These are phyloP conservation scores for Sugiyamaella qingdaonensis DNA, from an alignment of 805 yeast genomes.

Conservation along the genomic window DNA sequence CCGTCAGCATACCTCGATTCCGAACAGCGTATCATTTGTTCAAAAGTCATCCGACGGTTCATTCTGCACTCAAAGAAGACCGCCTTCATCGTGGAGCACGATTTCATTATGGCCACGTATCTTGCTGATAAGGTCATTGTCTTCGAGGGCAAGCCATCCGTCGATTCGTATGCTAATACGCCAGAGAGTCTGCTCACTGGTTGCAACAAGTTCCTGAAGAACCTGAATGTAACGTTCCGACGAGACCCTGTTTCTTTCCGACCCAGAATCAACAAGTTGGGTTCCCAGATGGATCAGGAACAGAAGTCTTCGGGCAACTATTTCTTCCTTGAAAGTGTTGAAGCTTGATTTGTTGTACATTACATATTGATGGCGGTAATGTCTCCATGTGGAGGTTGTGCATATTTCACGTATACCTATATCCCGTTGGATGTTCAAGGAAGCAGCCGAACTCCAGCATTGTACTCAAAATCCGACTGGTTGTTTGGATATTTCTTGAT, in stretches of 20 bases:
- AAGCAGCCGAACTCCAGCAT: too few relatives aligned
- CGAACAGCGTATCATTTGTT: constrained; percentile 98
- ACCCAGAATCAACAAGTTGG: constrained; percentile 97
- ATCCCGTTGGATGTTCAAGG: too few relatives aligned
- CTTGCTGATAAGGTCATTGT: constrained; percentile 98
- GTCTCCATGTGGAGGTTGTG: background rate
- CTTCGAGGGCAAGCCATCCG: constrained; percentile 92
- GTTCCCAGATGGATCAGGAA: constrained; percentile 98
- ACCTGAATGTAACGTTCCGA: constrained; percentile 95
- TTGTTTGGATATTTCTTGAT: too few relatives aligned
- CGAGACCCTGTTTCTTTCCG: constrained; percentile 98
- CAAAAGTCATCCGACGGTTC: constrained; percentile 96
- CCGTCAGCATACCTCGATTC: constrained; percentile 99
- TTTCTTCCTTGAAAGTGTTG: constrained; percentile 74
- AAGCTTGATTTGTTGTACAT: constrained; percentile 8
- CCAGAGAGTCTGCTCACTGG: constrained; percentile 96
- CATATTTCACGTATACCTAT: too few relatives aligned
- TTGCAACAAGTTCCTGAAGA: constrained; percentile 94
- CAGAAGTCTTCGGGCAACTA: constrained; percentile 90
- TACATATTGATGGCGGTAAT: background rate
- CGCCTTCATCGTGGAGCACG: constrained; percentile 99
- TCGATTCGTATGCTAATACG: constrained; percentile 74
- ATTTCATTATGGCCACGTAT: constrained; percentile 99
- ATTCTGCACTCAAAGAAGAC: constrained; percentile 95
- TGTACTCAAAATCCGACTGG: too few relatives aligned